Conservation (phyloP, 2,329 filamentous ascomycete genomes). For the Bertia moriformis region DNA sequence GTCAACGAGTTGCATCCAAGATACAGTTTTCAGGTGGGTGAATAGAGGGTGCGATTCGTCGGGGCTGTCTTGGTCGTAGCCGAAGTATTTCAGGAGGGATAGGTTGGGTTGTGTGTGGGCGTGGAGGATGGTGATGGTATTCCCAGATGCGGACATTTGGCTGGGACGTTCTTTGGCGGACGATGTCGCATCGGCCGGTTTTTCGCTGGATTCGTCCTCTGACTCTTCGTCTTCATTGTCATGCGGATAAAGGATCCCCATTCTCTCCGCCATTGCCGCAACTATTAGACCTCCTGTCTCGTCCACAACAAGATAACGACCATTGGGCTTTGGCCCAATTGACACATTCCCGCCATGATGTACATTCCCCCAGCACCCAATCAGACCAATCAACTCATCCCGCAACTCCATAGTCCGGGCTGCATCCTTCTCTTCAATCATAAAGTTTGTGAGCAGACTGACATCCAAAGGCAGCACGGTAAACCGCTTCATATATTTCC, state of each 20-base stretch:
- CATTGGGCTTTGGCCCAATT: conserved; percentile 9
- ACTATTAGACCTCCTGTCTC: conserved; percentile 57
- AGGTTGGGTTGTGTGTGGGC: conserved; percentile 47
- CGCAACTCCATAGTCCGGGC: background rate
- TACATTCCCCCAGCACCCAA: background rate
- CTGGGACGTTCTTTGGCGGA: conserved; percentile 12
- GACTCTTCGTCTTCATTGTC: conserved; percentile 4
- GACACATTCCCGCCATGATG: background rate
- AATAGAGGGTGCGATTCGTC: conserved; percentile 39
- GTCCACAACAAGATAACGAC: conserved; percentile 54
- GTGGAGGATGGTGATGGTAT: conserved; percentile 41
- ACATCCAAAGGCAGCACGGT: background rate
- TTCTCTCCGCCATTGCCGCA: conserved; percentile 56
- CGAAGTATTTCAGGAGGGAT: conserved; percentile 51
- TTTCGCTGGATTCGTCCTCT: conserved; percentile 1
- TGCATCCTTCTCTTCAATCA: background rate
- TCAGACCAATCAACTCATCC: background rate
- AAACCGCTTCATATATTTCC: background rate
- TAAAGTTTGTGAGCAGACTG: background rate
- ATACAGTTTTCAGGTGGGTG: conserved; percentile 44
- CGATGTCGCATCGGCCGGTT: background rate
- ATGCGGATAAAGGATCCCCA: conserved; percentile 43
- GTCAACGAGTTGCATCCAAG: conserved; percentile 50
- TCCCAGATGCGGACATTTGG: conserved; percentile 25
- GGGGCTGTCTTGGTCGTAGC: conserved; percentile 34